Conservation (phyloP, 2,329 filamentous ascomycete genomes). For the Cercospora sp. region DNA sequence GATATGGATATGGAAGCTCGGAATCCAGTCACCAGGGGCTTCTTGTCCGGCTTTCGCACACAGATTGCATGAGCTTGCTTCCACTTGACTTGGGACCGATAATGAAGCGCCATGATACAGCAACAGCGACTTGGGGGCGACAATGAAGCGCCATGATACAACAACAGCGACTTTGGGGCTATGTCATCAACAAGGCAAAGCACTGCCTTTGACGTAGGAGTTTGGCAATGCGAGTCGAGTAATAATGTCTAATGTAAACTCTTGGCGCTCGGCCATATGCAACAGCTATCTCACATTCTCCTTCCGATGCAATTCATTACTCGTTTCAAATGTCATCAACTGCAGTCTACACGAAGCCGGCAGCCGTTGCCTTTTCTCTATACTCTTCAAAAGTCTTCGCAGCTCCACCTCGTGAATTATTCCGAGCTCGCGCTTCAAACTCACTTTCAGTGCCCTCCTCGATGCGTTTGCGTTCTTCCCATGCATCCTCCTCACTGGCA, state of each 20-base stretch:
- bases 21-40: slow-evolving; percentile 13
- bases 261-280: background rate
- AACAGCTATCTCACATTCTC: background rate
- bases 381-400: slow-evolving; percentile 50
- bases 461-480: slow-evolving; percentile 43
- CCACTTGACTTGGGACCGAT: background rate
- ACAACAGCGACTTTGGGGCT: background rate
- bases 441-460: slow-evolving; percentile 33
- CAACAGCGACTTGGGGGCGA: background rate
- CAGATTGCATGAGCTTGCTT: slow-evolving; percentile 13
- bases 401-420: slow-evolving; percentile 33
- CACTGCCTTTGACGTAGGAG: background rate
- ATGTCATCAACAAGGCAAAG: background rate
- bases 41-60: slow-evolving; percentile 17
- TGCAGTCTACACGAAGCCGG: slow-evolving; percentile 32
- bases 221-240: background rate
- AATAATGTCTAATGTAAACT: background rate
- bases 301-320: background rate
- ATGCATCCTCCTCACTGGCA: slow-evolving; percentile 48
- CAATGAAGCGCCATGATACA: background rate
- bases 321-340: background rate
- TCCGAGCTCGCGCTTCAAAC: slow-evolving; percentile 32
- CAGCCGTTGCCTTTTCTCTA: slow-evolving; percentile 43
- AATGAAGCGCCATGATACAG: background rate
- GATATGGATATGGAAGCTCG: background rate